Evolutionary conservation across 202 grass and related monocot species (phyloP).

Genomic region (Zizania palustris): DNA sequence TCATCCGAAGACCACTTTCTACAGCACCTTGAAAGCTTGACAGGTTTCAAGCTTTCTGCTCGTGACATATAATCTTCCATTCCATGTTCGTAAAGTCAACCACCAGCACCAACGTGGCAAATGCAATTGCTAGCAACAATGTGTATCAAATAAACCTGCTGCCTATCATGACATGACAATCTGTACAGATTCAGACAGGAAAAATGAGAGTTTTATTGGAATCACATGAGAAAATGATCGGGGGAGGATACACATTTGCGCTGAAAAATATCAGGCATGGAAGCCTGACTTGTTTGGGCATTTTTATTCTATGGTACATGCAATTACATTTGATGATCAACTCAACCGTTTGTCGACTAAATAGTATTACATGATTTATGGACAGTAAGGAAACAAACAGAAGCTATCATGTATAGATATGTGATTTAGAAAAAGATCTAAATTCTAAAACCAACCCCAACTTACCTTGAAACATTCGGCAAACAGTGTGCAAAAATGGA

Average conservation of each 20-base stretch:
- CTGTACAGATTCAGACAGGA: neutral
- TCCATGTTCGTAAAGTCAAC: neutral
- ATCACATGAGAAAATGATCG: neutral
- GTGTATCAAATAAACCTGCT: neutral
- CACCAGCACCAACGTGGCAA: neutral
- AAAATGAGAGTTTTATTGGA: neutral
- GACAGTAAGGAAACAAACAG: slow-evolving; percentile 43
- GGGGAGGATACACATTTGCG: neutral
- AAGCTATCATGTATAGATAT: slow-evolving; percentile 39
- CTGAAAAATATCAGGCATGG: slow-evolving; percentile 39
- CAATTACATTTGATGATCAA: slow-evolving; percentile 47
- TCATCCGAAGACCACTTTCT: neutral
- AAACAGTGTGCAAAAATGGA: slow-evolving; percentile 13
- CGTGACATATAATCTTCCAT: neutral
- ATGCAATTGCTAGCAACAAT: slow-evolving; percentile 13
- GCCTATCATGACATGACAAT: neutral
- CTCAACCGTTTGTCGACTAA: slow-evolving; percentile 12
- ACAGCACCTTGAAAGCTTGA: slow-evolving; percentile 16
- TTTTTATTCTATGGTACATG: slow-evolving; percentile 46
- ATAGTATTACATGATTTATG: slow-evolving; percentile 49
- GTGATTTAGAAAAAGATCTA: slow-evolving; percentile 38
- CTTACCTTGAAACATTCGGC: slow-evolving; percentile 40
- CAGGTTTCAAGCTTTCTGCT: slow-evolving; percentile 14
- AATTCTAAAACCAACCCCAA: slow-evolving; percentile 25
- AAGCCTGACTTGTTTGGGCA: slow-evolving; percentile 13